Evolutionary conservation across 2,329 filamentous ascomycete genomes (phyloP).

Genomic region (Paraconiothyrium brasiliense): DNA sequence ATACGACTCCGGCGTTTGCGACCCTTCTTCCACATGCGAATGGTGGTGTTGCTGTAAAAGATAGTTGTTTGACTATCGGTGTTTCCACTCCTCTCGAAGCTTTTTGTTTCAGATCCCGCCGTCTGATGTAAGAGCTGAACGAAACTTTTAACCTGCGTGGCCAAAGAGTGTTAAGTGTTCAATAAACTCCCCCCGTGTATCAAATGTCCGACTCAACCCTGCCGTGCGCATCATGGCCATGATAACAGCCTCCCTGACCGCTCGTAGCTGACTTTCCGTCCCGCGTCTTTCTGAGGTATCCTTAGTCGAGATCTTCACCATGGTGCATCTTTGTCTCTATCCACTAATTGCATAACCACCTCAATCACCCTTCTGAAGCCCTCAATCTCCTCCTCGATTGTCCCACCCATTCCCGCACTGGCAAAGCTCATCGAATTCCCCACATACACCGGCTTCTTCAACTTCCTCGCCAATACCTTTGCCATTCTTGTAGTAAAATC

Average conservation of each 20-base stretch:
- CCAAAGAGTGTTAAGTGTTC: too few species aligned
- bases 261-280: not conserved
- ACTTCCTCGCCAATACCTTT: conserved; percentile 79
- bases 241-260: not conserved
- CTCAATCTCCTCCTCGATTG: conserved; percentile 93
- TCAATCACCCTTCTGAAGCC: conserved; percentile 79
- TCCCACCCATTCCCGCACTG: conserved; percentile 77
- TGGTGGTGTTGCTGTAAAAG: not conserved
- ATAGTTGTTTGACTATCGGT: not conserved
- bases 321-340: conserved; percentile 17
- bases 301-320: not conserved
- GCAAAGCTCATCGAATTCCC: conserved; percentile 85
- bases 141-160: too few species aligned
- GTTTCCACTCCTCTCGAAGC: not conserved
- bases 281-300: not conserved
- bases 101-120: too few species aligned
- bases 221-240: not conserved
- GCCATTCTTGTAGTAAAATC: conserved; percentile 90
- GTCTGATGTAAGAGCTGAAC: too few species aligned
- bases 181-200: too few species aligned
- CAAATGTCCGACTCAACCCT: too few species aligned
- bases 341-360: conserved; percentile 68
- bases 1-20: not conserved
- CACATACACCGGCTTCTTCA: conserved; percentile 83
- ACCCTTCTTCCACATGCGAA: not conserved